Evolutionary conservation across 257 asterid species (phyloP), one percentile per base, ranked within the genome.

Genomic region (Pogostemon cablin): DNA sequence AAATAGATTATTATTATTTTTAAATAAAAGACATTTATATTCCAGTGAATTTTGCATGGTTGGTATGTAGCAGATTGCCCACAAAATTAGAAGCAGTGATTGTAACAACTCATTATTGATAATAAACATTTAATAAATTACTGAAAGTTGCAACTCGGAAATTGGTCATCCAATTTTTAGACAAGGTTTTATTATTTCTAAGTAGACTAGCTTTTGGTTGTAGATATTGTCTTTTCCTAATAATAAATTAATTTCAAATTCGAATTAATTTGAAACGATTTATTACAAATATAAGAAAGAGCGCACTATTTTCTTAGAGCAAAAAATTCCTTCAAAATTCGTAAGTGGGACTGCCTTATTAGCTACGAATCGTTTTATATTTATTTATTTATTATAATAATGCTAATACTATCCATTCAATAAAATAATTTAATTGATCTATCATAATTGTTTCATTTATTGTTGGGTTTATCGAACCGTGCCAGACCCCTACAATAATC

Each of bases 31-130:
- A 25, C 10, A 48, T 41, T 1, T 35, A 12, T 56, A 7, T 65
- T 77, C 76, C 83, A 73, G 79, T 77, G 81, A 77, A 50, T 53
- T 74, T 47, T 84, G 86, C 78, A 74, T 65, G 84, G 86, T 81
- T 75, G 86, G 79, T 73, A 73, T 72, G 86, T 67, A 52, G 77
- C 88, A 81, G 67, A 70, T 72, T 80, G 85, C 67, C 77, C 72
- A 71, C 77, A 62, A 38, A 69, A 54, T 71, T 54, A 43, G 56
- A 46, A 67, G 61, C 64, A 67, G 65, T 71, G 82, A 82, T 48
- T 7, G 87, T 74, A 77, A 82, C 85, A 82, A 77, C 80, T 82
- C 85, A 70, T 75, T 82, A 81, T 62, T 72, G 68, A 39, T 72
- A 65, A 68, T 70, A 71, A 78, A 75, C 87, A 75, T 65, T 58